Base-by-base conservation (phyloP, 1,139 yeast genomes). In the Groenewaldozyma sp. region DNA sequence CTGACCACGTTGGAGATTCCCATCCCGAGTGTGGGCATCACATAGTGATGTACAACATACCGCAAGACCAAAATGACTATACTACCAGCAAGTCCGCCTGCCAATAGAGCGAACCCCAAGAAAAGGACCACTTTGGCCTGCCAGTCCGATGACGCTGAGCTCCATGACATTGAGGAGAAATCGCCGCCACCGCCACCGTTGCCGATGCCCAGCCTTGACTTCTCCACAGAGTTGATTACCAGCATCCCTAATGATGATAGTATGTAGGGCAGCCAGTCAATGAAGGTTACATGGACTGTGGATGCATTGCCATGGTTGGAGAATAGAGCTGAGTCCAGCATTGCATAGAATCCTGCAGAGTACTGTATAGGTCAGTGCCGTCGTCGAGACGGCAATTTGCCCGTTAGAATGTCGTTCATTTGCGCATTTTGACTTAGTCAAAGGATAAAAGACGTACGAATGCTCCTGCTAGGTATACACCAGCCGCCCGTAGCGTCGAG, bases 211-310 rank as follows among this genome's bases (percentile, higher is more conserved):
- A 88, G 69, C 49, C 87, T 77, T 37, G 79, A 71, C 62, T 91
- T 91, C 55, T 91, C 98, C 38, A 91, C 86, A 4, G 94, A 78
- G 55, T 86, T 91, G 46, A 91, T 94, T 47, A 88, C 82, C 38
- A 88, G 64, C 88, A 88, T 88, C 5, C 98, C 98, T 35, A 86
- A 62, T 1, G 93, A 76, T 3, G 95, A 81, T 50, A 95, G 82
- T 21, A 91, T 73, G 49, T 82, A 78, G 4, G 98, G 98, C 39
- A 91, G 76, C 98, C 98, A 91, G 63, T 91, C 98, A 55, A 91
- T 82, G 57, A 91, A 82, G 3, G 93, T 78, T 26, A 91, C 84
- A 58, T 91, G 97, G 4, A 86, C 84, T 33, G 70, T 69, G 1
- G 94, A 80, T 1, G 91, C 95, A 64, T 91, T 88, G 41, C 79